phyloP scores from a whole-genome alignment of 345 rosid species.

The Eucalyptus paniculata region DNA sequence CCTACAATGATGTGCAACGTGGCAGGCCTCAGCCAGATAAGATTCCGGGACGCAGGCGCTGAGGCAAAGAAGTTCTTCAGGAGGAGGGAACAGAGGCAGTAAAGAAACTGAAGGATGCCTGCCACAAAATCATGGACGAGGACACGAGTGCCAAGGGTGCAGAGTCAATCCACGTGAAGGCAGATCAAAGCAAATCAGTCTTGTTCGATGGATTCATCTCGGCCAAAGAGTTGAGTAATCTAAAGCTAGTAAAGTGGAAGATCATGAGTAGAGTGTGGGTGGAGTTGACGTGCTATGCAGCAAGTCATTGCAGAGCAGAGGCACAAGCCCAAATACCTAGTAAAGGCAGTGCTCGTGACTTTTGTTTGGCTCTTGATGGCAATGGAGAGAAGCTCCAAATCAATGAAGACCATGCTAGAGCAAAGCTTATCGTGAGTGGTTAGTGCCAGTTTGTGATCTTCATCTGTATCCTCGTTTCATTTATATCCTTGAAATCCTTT shows the following conservation, averaged over 20 bases:
- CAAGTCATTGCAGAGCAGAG: background rate
- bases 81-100: background rate
- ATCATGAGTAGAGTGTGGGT: slow-evolving; percentile 40
- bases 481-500: too few species aligned
- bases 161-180: slow-evolving; percentile 32
- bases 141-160: slow-evolving; percentile 2
- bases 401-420: too few species aligned
- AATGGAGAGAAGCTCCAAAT: too few species aligned
- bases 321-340: background rate
- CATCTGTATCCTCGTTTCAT: too few species aligned
- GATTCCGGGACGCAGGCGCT: background rate
- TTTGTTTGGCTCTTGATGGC: too few species aligned
- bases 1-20: background rate
- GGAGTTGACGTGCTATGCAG: slow-evolving; percentile 35
- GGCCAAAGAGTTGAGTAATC: slow-evolving; percentile 13
- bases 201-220: slow-evolving; percentile 44
- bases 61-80: background rate
- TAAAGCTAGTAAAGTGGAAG: slow-evolving; percentile 31
- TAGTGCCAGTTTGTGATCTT: too few species aligned
- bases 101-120: background rate
- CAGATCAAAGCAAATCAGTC: slow-evolving; percentile 52
- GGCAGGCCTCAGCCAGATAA: background rate
- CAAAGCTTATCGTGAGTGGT: too few species aligned
- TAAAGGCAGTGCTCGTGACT: too few species aligned
- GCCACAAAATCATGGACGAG: background rate